Evolutionary conservation across 495 filamentous ascomycete species (phyloP).

Genomic region (Peziza echinospora): DNA sequence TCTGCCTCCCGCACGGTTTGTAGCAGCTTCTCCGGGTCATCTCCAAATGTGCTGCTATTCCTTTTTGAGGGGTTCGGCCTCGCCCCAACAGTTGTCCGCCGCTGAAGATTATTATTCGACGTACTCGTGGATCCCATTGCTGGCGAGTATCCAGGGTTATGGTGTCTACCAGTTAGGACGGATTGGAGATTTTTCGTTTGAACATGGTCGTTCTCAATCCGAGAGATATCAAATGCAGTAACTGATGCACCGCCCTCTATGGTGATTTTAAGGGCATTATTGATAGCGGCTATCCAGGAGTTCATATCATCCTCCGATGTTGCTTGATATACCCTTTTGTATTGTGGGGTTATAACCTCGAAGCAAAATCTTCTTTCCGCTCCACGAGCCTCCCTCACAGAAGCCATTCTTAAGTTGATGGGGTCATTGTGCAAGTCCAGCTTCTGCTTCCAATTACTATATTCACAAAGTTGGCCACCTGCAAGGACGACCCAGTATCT

Average conservation of each 20-base stretch:
- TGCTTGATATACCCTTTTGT: conserved; percentile 90
- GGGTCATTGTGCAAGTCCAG: conserved; percentile 95
- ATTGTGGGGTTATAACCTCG: conserved; percentile 93
- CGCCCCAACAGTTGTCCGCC: conserved; percentile 77
- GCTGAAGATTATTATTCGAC: conserved; percentile 36
- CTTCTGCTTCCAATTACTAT: conserved; percentile 98
- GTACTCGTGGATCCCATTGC: conserved; percentile 15
- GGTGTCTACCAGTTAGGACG: conserved; percentile 74
- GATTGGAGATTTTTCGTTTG: conserved; percentile 27
- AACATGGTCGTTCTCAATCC: conserved; percentile 12
- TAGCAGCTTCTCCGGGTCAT: conserved; percentile 64
- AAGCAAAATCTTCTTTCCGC: conserved; percentile 93
- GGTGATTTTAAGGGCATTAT: conserved; percentile 89
- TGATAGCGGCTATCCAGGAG: conserved; percentile 89
- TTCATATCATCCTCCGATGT: conserved; percentile 96
- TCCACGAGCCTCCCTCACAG: conserved; percentile 83
- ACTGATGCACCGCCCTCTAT: conserved; percentile 52
- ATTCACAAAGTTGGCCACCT: conserved; percentile 87
- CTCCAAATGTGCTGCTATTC: conserved; percentile 48
- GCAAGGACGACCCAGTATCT: conserved; percentile 98
- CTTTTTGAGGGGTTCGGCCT: conserved; percentile 40
- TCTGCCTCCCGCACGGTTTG: conserved; percentile 76
- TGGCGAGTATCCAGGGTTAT: conserved; percentile 27
- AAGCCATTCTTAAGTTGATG: conserved; percentile 91
- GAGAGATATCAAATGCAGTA: conserved; percentile 16